A percentile compares a stretch with the other conserved stretches of the same genome.
phyloP scores from a whole-genome alignment of 192 early-diverging fungal species.

The Entrophospora sp. region DNA sequence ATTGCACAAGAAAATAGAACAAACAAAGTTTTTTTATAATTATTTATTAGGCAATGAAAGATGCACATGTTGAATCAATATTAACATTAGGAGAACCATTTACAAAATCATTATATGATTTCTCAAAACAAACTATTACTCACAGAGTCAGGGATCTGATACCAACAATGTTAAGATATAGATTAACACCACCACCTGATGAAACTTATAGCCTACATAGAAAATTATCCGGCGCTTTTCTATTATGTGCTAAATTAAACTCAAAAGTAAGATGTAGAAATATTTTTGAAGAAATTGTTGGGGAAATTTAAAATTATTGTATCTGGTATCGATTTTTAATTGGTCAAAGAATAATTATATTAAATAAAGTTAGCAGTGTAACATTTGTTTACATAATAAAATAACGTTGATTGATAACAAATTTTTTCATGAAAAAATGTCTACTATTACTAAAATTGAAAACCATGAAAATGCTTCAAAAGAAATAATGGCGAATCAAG shows the following conservation, averaged over 20 bases:
- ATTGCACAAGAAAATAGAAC: too few relatives aligned
- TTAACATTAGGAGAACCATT: constrained; percentile 86
- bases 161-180: constrained; percentile 88
- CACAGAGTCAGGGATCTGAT: constrained; percentile 75
- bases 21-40: too few relatives aligned
- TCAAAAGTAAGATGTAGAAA: constrained; percentile 28
- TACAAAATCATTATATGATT: constrained; percentile 56
- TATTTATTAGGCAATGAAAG: constrained; percentile 54
- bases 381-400: too few relatives aligned
- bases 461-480: too few relatives aligned
- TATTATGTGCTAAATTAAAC: constrained; percentile 79
- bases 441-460: too few relatives aligned
- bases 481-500: too few relatives aligned
- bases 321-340: too few relatives aligned
- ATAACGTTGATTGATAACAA: too few relatives aligned
- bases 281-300: constrained; percentile 29
- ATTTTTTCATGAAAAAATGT: too few relatives aligned
- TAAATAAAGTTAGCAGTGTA: too few relatives aligned
- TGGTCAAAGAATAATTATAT: too few relatives aligned
- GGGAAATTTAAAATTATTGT: background rate
- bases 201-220: constrained; percentile 93
- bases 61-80: constrained; percentile 85
- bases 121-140: constrained; percentile 77
- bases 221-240: constrained; percentile 86
- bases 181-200: constrained; percentile 96